phyloP scores from a whole-genome alignment of 1,284 basidiomycete species.

The Anthracocystis walkeri region DNA sequence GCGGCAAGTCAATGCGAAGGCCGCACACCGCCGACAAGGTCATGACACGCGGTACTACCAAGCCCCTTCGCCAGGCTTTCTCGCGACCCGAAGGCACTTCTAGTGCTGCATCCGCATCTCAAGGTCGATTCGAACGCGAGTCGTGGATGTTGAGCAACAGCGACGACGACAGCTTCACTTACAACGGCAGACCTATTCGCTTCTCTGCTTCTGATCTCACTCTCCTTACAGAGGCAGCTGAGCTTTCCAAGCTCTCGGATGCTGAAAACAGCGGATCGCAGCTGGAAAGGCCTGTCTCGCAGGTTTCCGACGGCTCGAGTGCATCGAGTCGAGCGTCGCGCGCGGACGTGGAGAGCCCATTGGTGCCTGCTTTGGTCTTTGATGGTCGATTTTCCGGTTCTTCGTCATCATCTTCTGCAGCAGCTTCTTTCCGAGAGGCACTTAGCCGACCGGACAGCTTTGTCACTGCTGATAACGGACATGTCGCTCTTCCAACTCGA shows the following conservation, averaged over 20 bases:
- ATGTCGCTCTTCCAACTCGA: conserved; percentile 3
- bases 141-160: conserved; percentile 32
- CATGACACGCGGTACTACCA: conserved; percentile 10
- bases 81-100: not conserved
- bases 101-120: conserved; percentile 7
- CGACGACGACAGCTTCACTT: conserved; percentile 14
- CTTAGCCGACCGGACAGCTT: conserved; percentile 22
- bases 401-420: conserved; percentile 17
- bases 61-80: not conserved
- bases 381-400: conserved; percentile 27
- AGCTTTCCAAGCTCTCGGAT: conserved; percentile 11
- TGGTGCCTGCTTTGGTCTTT: conserved; percentile 27
- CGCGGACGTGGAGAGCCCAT: conserved; percentile 5
- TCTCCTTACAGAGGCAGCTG: conserved; percentile 12
- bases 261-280: not conserved
- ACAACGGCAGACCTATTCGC: conserved; percentile 18
- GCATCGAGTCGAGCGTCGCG: conserved; percentile 14
- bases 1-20: conserved; percentile 26
- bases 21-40: conserved; percentile 36
- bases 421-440: conserved; percentile 13
- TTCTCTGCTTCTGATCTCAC: conserved; percentile 36
- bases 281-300: conserved; percentile 10
- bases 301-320: conserved; percentile 14
- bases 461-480: conserved; percentile 14
- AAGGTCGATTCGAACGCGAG: conserved; percentile 23